Conservation (phyloP, 163 green algal species). For the Chlorella variabilis region DNA sequence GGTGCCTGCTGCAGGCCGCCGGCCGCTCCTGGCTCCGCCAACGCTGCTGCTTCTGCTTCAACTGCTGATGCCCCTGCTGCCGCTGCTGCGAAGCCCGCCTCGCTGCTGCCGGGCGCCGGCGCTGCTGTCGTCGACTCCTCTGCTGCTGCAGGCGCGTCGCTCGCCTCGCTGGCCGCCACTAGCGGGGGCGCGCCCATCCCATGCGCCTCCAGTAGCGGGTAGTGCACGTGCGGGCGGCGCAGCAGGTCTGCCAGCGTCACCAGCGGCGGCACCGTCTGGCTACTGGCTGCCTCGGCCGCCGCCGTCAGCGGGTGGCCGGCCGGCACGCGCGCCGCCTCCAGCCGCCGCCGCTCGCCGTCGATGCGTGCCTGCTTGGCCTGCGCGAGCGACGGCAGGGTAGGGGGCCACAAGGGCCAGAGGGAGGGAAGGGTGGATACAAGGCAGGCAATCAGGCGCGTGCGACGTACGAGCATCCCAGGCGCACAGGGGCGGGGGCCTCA, state of each 20-base stretch:
- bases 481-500: too few species aligned
- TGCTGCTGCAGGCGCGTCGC: too few species aligned
- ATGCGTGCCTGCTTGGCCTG: conserved; percentile 60
- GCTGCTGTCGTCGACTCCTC: too few species aligned
- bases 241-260: conserved; percentile 89
- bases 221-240: conserved; percentile 88
- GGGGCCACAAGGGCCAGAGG: not conserved
- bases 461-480: too few species aligned
- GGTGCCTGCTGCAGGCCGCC: not conserved
- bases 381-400: not conserved
- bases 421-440: not conserved
- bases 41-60: not conserved
- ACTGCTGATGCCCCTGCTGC: conserved; percentile 2
- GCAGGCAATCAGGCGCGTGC: too few species aligned
- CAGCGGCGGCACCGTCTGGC: conserved; percentile 63
- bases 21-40: not conserved
- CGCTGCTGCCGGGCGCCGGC: too few species aligned
- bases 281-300: conserved; percentile 59
- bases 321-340: conserved; percentile 54
- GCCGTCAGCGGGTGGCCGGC: conserved; percentile 44
- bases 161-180: not conserved
- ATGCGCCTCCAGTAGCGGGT: conserved; percentile 71
- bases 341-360: conserved; percentile 68
- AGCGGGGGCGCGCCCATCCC: conserved; percentile 44
- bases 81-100: not conserved